phyloP scores from a whole-genome alignment of 129 eudicot species.

The Flaveria sonorensis region DNA sequence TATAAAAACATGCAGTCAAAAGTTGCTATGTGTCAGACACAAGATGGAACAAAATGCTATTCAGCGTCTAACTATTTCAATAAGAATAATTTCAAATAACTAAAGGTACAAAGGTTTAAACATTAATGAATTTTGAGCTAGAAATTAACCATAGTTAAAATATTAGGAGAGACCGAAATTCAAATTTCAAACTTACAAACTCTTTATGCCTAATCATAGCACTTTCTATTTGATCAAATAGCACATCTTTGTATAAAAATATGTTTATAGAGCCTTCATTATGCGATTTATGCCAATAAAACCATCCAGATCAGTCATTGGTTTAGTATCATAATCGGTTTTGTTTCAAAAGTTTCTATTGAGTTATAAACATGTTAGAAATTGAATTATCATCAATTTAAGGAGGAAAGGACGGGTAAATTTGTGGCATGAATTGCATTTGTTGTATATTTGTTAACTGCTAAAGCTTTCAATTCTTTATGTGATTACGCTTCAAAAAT shows the following conservation, averaged over 20 bases:
- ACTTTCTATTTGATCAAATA: neutral
- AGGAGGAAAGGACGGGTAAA: neutral
- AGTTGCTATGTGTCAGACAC: too few species aligned
- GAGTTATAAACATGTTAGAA: too few species aligned
- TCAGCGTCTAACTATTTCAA: too few species aligned
- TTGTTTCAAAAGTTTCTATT: too few species aligned
- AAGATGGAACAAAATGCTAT: too few species aligned
- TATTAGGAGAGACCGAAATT: neutral
- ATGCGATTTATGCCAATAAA: neutral
- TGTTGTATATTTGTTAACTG: neutral
- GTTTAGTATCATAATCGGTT: too few species aligned
- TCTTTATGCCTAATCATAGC: neutral
- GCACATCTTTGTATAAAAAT: neutral
- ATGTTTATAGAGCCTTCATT: neutral
- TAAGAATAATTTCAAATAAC: neutral
- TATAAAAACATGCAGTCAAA: too few species aligned
- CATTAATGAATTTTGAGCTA: neutral
- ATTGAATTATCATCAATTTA: too few species aligned
- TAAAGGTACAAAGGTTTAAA: neutral
- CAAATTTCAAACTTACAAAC: neutral
- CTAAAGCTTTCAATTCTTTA: neutral
- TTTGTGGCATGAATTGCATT: neutral
- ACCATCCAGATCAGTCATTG: neutral
- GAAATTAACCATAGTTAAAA: neutral
- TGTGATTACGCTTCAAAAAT: neutral